Evolutionary conservation across 768 basidiomycete species (phyloP), one percentile per base, ranked within the genome.

Genomic region (Pilatotrama ljubarskyi): DNA sequence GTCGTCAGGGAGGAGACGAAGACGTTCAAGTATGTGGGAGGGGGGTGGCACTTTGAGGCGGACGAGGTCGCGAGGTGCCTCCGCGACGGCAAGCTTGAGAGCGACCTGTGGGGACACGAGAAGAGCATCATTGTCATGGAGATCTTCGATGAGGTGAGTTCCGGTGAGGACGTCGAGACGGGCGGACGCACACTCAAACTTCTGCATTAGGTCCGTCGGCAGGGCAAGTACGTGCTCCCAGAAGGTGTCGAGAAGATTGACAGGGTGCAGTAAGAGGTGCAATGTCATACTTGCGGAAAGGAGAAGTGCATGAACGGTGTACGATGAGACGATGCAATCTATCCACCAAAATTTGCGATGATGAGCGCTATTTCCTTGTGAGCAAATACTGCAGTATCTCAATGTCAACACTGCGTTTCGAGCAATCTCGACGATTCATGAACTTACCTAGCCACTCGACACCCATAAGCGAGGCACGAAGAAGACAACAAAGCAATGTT

Each of bases 21-120:
- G 58, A 71, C 66, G 25, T 84, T 88, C 61, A 77, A 83, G 41
- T 86, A 87, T 66, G 71, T 68, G 29, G 91, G 90, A 10, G 77
- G 76, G 35, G 93, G 92, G 8, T 91, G 84, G 88, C 84, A 91
- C 71, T 95, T 87, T 73, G 83, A 95, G 72, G 92, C 93, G 3
- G 93, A 95, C 67, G 92, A 95, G 60, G 91, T 93, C 11, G 93
- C 90, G 17, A 74, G 90, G 48, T 91, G 88, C 68, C 76, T 93
- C 20, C 74, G 84, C 38, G 87, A 87, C 52, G 88, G 88, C 2
- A 90, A 87, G 77, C 74, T 75, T 24, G 85, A 94, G 74, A 92
- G 91, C 66, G 77, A 77, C 4, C 66, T 84, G 32, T 93, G 92
- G 90, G 81, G 85, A 1, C 88, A 88, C 65, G 83, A 86, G 42